Conservation (phyloP, 805 yeast genomes). For the Teunomyces tritomae region DNA sequence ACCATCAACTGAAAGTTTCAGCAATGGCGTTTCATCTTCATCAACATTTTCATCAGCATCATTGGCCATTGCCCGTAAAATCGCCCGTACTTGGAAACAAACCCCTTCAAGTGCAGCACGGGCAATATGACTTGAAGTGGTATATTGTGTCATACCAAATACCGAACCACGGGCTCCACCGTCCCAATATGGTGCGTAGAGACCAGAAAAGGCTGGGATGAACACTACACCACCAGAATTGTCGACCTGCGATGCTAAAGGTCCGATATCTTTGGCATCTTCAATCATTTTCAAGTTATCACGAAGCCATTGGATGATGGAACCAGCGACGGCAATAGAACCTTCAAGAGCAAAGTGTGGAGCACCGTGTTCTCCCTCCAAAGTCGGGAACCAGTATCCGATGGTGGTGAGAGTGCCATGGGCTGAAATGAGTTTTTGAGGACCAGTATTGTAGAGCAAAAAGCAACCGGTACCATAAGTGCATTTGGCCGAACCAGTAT, state of each 20-base stretch:
- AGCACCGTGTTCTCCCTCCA: conserved; percentile 43
- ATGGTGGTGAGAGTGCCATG: conserved; percentile 88
- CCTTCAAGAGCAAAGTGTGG: conserved; percentile 94
- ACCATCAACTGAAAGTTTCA: conserved; percentile 79
- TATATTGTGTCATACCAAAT: conserved; percentile 87
- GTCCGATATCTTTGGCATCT: conserved; percentile 84
- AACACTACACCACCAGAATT: conserved; percentile 90
- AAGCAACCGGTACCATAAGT: conserved; percentile 97
- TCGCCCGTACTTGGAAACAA: conserved; percentile 90
- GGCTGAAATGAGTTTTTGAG: conserved; percentile 61
- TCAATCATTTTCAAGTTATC: conserved; percentile 83
- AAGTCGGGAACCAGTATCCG: conserved; percentile 82
- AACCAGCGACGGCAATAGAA: conserved; percentile 94
- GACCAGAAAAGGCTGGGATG: conserved; percentile 92
- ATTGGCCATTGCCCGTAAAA: conserved; percentile 82
- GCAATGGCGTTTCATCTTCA: conserved; percentile 40
- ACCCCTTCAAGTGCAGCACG: conserved; percentile 95
- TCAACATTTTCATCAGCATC: conserved; percentile 57
- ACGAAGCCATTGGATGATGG: conserved; percentile 90
- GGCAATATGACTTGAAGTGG: conserved; percentile 89
- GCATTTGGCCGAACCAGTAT: conserved; percentile 85
- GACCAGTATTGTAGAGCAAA: conserved; percentile 83
- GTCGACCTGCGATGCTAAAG: conserved; percentile 77
- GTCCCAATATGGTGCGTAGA: conserved; percentile 96
- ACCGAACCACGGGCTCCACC: conserved; percentile 89